A percentile compares a stretch with the other conserved stretches of the same genome.
These are phyloP conservation scores for Wickerhamiella australiensis DNA, from an alignment of 805 yeast genomes.

Conservation along the genomic window DNA sequence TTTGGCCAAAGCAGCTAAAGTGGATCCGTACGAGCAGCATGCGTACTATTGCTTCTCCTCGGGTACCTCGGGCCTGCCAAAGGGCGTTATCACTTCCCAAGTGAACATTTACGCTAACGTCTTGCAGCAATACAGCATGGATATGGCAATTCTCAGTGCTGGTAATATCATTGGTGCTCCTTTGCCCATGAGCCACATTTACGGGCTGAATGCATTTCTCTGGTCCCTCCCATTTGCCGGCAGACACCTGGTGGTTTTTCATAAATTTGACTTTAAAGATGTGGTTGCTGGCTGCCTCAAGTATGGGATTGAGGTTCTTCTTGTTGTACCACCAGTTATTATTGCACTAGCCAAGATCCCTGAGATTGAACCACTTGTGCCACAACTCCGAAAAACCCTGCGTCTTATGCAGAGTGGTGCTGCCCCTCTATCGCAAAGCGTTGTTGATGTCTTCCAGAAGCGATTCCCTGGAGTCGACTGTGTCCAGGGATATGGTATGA, in stretches of 20 bases:
- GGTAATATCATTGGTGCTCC: slow-evolving; percentile 10
- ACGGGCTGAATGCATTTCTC: slow-evolving; percentile 27
- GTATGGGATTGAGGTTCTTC: slow-evolving; percentile 30
- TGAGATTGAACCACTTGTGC: slow-evolving; percentile 32
- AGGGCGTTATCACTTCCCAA: slow-evolving; percentile 61
- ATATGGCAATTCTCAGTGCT: slow-evolving; percentile 26
- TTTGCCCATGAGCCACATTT: slow-evolving; percentile 28
- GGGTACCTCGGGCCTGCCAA: slow-evolving; percentile 51
- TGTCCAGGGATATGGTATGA: slow-evolving; percentile 35
- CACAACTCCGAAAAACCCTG: slow-evolving; percentile 33
- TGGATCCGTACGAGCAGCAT: slow-evolving; percentile 11
- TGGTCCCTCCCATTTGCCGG: slow-evolving; percentile 21
- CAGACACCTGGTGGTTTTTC: slow-evolving; percentile 21
- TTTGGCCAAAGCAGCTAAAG: slow-evolving; percentile 13
- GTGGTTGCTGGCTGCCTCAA: slow-evolving; percentile 24
- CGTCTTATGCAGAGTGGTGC: slow-evolving; percentile 32
- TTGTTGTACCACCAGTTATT: slow-evolving; percentile 34
- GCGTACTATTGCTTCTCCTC: slow-evolving; percentile 27
- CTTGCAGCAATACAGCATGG: slow-evolving; percentile 21
- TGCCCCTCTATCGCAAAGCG: slow-evolving; percentile 32
- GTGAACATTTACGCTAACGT: slow-evolving; percentile 36
- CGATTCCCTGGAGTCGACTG: slow-evolving; percentile 15
- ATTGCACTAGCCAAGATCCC: slow-evolving; percentile 37
- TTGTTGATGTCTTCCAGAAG: slow-evolving; percentile 12
- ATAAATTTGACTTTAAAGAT: slow-evolving; percentile 27